Evolutionary conservation across 345 rosid genomes (phyloP), one percentile per base, ranked within the genome.

Genomic region (Aegle marmelos): DNA sequence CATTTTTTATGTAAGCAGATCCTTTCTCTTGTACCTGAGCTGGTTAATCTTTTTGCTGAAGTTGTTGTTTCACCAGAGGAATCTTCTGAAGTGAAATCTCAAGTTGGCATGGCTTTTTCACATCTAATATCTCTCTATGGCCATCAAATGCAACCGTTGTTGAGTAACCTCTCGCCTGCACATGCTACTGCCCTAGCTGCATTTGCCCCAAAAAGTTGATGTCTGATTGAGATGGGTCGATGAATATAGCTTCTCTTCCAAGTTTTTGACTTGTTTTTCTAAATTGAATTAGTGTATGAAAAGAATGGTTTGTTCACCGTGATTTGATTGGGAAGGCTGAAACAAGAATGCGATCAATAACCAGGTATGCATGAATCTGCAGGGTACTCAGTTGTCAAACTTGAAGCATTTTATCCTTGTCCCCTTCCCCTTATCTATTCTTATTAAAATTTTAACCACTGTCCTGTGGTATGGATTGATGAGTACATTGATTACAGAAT

Each of bases 1-100:
- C 34, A 24, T 69, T 67, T 41, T 63, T 33, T 5, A 61, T 63
- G 66, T 28, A 79, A 66, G 22, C 93, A 97, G 98, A 92, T 94
- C 67, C 90, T 97, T 27, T 72, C 92, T 45, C 90, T 84, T 65
- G 94, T 90, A 53, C 98, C 98, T 1, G 98, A 97, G 78, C 84
- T 97, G 86, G 89, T 97, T 58, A 91, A 89, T 83, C 78, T 97
- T 72, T 94, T 97, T 80, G 99, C 94, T 30, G 93, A 90, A 89
- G 98, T 97, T 48, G 85, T 88, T 67, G 93, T 90, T 69, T 93
- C 99, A 21, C 93, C 94, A 2, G 85, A 78, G 10, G 99, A 97
- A 84, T 90, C 90, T 31, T 67, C 89, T 6, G 98, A 97, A 87
- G 98, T 93, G 76, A 97, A 97, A 87, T 81, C 91, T 84, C 89